These are phyloP conservation scores for Raphanus sativus DNA, from an alignment of 345 rosid genomes.

Conservation along the genomic window DNA sequence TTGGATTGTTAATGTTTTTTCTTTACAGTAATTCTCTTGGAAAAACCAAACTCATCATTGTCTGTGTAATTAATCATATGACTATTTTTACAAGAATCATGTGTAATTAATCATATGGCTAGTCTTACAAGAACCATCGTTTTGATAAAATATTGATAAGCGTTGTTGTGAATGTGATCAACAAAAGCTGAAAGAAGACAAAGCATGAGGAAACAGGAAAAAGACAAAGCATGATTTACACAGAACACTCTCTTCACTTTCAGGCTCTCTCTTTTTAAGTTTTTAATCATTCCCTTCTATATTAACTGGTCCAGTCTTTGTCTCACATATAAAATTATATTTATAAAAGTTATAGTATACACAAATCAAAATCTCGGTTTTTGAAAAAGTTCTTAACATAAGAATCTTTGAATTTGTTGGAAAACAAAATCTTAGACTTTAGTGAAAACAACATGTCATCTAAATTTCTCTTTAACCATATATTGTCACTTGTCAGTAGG, in stretches of 20 bases:
- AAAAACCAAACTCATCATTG: slow-evolving; percentile 33
- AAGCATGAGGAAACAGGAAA: slow-evolving; percentile 43
- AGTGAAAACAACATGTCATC: slow-evolving; percentile 22
- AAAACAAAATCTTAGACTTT: slow-evolving; percentile 13
- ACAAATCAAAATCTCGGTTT: slow-evolving; percentile 33
- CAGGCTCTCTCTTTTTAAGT: slow-evolving; percentile 33
- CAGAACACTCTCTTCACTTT: slow-evolving; percentile 42
- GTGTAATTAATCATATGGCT: slow-evolving; percentile 40
- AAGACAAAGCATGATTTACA: slow-evolving; percentile 45
- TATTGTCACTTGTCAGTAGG: not conserved
- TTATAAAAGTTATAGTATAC: slow-evolving; percentile 7
- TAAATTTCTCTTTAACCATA: not conserved
- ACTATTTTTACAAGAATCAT: slow-evolving; percentile 28
- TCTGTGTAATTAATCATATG: slow-evolving; percentile 40
- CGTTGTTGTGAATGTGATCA: slow-evolving; percentile 34
- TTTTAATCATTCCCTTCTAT: slow-evolving; percentile 40
- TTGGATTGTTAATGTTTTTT: not conserved
- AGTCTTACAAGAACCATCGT: slow-evolving; percentile 17
- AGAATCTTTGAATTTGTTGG: slow-evolving; percentile 35
- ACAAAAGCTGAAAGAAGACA: slow-evolving; percentile 42
- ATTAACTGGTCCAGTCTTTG: slow-evolving; percentile 39
- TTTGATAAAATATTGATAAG: not conserved
- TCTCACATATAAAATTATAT: slow-evolving; percentile 4
- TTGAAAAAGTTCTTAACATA: slow-evolving; percentile 28
- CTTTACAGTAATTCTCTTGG: slow-evolving; percentile 22